Evolutionary conservation across 2,329 filamentous ascomycete genomes (phyloP).

Genomic region (Colletotrichum sp.): DNA sequence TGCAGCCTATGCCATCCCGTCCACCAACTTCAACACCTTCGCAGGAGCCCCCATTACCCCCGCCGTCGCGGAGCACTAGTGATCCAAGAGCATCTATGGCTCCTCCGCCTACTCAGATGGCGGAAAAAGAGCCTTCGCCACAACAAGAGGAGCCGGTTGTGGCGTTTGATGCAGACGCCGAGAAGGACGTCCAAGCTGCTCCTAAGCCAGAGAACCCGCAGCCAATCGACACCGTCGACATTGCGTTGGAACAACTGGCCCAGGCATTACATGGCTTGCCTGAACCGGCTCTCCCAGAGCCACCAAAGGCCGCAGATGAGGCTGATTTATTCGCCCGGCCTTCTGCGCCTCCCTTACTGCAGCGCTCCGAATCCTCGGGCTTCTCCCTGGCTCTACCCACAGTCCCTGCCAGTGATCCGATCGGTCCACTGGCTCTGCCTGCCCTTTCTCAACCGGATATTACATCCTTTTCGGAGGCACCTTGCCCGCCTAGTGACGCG

Average conservation of each 20-base stretch:
- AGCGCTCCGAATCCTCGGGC: constrained; percentile 27
- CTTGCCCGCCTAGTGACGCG: constrained; percentile 49
- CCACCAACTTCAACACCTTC: background rate
- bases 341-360: background rate
- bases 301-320: background rate
- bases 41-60: background rate
- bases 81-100: background rate
- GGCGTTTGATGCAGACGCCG: constrained; percentile 15
- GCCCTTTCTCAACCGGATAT: background rate
- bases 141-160: constrained; percentile 24
- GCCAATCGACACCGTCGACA: background rate
- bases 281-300: background rate
- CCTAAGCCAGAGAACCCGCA: background rate
- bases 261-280: background rate
- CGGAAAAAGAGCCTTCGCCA: constrained; percentile 24
- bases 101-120: background rate
- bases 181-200: constrained; percentile 1
- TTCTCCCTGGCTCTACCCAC: constrained; percentile 34
- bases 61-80: background rate
- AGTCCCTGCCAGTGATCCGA: constrained; percentile 33
- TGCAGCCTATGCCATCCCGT: background rate
- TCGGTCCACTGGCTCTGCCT: constrained; percentile 40
- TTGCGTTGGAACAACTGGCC: constrained; percentile 1
- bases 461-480: constrained; percentile 38
- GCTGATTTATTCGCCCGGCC: background rate